Evolutionary conservation across 805 yeast genomes (phyloP), one percentile per base, ranked within the genome.

Genomic region (Suhomyces pyralidae): DNA sequence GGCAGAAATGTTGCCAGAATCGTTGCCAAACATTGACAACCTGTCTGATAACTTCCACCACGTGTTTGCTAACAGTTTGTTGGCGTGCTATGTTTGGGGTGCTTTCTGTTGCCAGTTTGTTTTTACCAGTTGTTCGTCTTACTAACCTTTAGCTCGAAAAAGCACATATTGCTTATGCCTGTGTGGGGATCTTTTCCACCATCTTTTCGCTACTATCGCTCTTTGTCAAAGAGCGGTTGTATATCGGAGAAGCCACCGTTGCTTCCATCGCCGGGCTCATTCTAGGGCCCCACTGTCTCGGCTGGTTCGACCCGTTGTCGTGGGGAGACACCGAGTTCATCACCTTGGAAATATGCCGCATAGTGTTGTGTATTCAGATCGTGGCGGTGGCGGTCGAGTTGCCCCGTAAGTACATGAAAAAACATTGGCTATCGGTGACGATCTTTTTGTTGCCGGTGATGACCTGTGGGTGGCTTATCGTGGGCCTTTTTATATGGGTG

Each of bases 371-470:
- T 64, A 81, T 91, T 50, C 97, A 91, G 73, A 89, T 91, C 60
- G 93, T 91, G 62, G 97, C 97, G 8, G 96, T 90, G 19, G 96
- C 97, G 2, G 97, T 91, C 32, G 97, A 91, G 68, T 74, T 91
- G 68, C 97, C 97, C 15, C 82, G 88, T 52, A 88, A 88, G 65
- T 91, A 92, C 67, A 88, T 92, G 93, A 77, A 83, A 57, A 81
- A 81, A 55, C 97, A 92, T 66, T 86, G 94, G 90, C 59, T 80
- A 7, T 86, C 96, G 0, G 91, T 92, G 14, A 68, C 83, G 19
- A 78, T 88, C 66, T 78, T 91, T 46, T 76, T 91, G 45, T 76
- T 90, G 30, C 96, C 96, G 1, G 94, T 88, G 24, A 91, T 91
- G 97, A 86, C 96, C 1, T 76, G 76, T 51, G 97, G 97, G 20